Conservation (phyloP, 352 stramenopile genomes). For the Phytophthora sp. region DNA sequence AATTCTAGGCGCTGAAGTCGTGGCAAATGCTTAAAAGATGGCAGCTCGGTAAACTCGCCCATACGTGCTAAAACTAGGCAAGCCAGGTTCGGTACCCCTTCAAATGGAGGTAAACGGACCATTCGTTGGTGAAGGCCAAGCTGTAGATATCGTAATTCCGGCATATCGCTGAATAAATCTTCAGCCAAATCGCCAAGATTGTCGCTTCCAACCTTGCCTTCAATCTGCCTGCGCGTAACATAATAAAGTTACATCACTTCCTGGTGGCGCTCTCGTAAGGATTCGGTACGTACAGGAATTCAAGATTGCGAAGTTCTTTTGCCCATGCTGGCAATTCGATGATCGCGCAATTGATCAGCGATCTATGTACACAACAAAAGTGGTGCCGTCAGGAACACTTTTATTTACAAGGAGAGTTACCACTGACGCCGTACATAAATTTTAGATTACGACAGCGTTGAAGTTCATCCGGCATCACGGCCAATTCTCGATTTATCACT, state of each 20-base stretch:
- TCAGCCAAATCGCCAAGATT: constrained; percentile 28
- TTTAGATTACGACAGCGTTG: constrained; percentile 34
- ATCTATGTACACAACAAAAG: constrained; percentile 10
- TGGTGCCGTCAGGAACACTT: not conserved
- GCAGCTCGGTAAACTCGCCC: constrained; percentile 25
- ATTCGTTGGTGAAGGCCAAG: constrained; percentile 38
- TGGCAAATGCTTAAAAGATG: constrained; percentile 21
- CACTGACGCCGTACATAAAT: constrained; percentile 53
- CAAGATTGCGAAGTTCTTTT: constrained; percentile 35
- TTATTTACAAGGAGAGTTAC: no score
- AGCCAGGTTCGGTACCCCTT: constrained; percentile 34
- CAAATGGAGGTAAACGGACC: constrained; percentile 28
- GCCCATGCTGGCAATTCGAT: constrained; percentile 37
- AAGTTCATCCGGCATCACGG: constrained; percentile 32
- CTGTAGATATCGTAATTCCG: constrained; percentile 40
- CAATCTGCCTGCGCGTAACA: constrained; percentile 42
- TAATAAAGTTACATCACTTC: no score
- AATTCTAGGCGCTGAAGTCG: constrained; percentile 37
- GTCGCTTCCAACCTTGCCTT: constrained; percentile 32
- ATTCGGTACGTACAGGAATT: constrained; percentile 58
- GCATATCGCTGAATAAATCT: constrained; percentile 43
- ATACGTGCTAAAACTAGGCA: constrained; percentile 36
- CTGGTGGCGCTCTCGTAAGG: no score
- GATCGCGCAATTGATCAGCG: constrained; percentile 36
- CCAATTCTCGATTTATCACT: constrained; percentile 39